phyloP scores from a whole-genome alignment of 805 yeast genomes.

The Debaryomyces prosopidis region DNA sequence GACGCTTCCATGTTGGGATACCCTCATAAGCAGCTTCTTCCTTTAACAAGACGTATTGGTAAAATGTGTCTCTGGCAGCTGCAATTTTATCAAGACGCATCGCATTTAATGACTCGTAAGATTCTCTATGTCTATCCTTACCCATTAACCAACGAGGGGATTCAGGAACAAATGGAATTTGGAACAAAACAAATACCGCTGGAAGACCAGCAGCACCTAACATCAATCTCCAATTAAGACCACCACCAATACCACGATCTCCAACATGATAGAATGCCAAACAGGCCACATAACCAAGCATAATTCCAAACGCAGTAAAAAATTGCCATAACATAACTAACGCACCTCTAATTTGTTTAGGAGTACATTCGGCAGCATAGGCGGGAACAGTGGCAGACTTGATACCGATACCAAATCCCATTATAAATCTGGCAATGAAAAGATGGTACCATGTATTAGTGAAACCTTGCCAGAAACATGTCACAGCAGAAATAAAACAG shows the following conservation, averaged over 20 bases:
- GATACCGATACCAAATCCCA: conserved; percentile 66
- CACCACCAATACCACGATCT: conserved; percentile 40
- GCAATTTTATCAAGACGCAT: conserved; percentile 49
- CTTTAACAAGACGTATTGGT: conserved; percentile 56
- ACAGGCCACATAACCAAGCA: conserved; percentile 62
- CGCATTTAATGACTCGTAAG: conserved; percentile 47
- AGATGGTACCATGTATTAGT: conserved; percentile 61
- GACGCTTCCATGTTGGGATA: conserved; percentile 45
- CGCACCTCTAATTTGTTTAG: conserved; percentile 61
- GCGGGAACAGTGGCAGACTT: conserved; percentile 71
- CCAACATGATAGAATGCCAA: conserved; percentile 61
- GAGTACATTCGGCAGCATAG: conserved; percentile 62
- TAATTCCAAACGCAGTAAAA: conserved; percentile 71
- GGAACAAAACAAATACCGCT: conserved; percentile 53
- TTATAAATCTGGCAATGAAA: conserved; percentile 55
- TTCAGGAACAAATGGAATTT: conserved; percentile 61
- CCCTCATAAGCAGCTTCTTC: conserved; percentile 58
- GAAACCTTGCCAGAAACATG: conserved; percentile 71
- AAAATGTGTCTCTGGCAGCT: conserved; percentile 68
- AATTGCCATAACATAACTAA: conserved; percentile 73
- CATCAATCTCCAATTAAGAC: conserved; percentile 63
- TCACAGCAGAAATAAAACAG: conserved; percentile 55
- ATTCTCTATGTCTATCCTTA: conserved; percentile 49
- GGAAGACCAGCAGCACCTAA: conserved; percentile 60
- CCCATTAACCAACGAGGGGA: conserved; percentile 71